Evolutionary conservation across 495 filamentous ascomycete genomes (phyloP).

Genomic region (Aspergillus nanangensis): DNA sequence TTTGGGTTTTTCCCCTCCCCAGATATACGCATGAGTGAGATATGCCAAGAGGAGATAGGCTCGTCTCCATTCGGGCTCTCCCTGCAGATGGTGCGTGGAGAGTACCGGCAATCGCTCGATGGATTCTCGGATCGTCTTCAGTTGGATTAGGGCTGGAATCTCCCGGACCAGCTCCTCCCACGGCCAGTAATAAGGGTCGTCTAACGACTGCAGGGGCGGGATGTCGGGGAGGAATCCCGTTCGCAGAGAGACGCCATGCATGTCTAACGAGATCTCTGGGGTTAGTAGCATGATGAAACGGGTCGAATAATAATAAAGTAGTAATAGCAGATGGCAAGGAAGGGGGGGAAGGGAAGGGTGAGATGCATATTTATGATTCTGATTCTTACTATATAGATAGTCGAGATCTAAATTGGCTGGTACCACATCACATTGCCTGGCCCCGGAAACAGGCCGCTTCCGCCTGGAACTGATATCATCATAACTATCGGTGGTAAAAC

Average conservation of each 20-base stretch:
- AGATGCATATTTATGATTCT: not conserved
- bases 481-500: not conserved
- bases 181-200: constrained; percentile 78
- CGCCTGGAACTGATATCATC: not conserved
- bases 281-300: constrained; percentile 60
- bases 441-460: not conserved
- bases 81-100: constrained; percentile 64
- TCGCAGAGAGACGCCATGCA: constrained; percentile 77
- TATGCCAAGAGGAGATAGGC: constrained; percentile 84
- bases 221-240: constrained; percentile 85
- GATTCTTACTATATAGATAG: too few species aligned
- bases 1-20: constrained; percentile 80
- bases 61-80: constrained; percentile 84
- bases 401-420: too few species aligned
- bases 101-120: constrained; percentile 76
- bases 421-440: too few species aligned
- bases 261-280: constrained; percentile 63
- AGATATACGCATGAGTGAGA: constrained; percentile 89
- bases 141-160: constrained; percentile 72
- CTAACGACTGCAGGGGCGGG: constrained; percentile 67
- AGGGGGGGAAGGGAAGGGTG: not conserved
- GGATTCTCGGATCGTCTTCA: constrained; percentile 65
- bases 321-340: not conserved
- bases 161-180: constrained; percentile 81
- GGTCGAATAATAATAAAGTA: not conserved